Evolutionary conservation across 176 grass and related monocot genomes (phyloP), one percentile per base, ranked within the genome.

Genomic region (Oryza glumipatula): DNA sequence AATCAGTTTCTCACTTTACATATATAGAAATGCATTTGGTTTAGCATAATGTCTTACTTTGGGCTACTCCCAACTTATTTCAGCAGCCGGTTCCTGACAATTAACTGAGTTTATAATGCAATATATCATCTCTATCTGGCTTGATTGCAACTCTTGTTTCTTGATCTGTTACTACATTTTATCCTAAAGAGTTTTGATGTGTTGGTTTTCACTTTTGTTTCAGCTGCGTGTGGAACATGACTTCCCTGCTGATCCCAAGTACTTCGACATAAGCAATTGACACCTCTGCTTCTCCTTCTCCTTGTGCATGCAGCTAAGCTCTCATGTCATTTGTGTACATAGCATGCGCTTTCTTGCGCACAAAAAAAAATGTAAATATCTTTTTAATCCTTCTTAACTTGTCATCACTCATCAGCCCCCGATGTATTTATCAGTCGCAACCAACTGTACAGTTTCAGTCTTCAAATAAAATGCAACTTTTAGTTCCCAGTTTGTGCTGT

Each of bases 221-320:
- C 89, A 98, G 96, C 70, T 98, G 72, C 86, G 87, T 30, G 89
- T 98, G 86, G 93, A 95, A 77, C 89, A 98, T 64, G 87, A 94
- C 73, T 98, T 98, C 67, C 96, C 96, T 65, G 93, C 93, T 10
- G 88, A 98, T 85, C 96, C 96, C 61, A 98, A 98, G 86, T 98
- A 98, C 85, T 98, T 98, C 13, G 88, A 92, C 88, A 95, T 98
- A 77, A 89, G 93, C 91, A 94, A 96, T 78, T 98, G 89, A 98
- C 58, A 60, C 41, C 63, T 72, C 63, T 72, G 52, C 76, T 23
- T 67, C 13, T 41, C 60, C 56, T 52, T 52, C 7, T 44, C 43
- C 43, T 44, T 44, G 43, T 9, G 43, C 43, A 44, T 10, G 58
- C 58, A 63, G 8, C 21, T 9, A n/a, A n/a, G 54, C 16, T 58